A percentile compares a stretch with the other conserved stretches of the same genome.
phyloP scores from a whole-genome alignment of 352 stramenopile species.

The Plasmopara halstedii region DNA sequence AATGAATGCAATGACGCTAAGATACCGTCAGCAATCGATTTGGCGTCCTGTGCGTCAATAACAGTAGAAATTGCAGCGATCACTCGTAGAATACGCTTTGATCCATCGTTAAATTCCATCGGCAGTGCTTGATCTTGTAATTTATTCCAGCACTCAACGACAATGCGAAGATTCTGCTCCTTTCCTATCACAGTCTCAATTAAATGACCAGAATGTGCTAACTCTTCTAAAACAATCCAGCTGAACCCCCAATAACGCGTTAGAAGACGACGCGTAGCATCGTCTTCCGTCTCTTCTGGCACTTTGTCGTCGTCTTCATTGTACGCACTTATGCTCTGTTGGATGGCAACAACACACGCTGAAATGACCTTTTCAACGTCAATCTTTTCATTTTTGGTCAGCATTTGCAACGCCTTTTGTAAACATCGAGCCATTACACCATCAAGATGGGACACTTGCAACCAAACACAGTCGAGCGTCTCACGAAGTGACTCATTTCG shows the following conservation, averaged over 20 bases:
- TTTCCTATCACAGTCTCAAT: slow-evolving; percentile 47
- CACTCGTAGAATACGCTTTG: slow-evolving; percentile 77
- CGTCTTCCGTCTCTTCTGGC: slow-evolving; percentile 26
- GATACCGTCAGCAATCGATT: slow-evolving; percentile 66
- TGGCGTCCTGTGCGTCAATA: slow-evolving; percentile 66
- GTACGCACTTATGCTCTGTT: slow-evolving; percentile 37
- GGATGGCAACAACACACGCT: slow-evolving; percentile 57
- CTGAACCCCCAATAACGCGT: slow-evolving; percentile 72
- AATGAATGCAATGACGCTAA: slow-evolving; percentile 68
- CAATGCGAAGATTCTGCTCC: slow-evolving; percentile 50
- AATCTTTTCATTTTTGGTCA: slow-evolving; percentile 61
- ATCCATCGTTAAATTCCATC: slow-evolving; percentile 59
- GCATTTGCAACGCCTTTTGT: slow-evolving; percentile 61
- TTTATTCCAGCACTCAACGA: slow-evolving; percentile 80
- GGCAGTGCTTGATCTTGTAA: slow-evolving; percentile 61
- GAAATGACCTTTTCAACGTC: slow-evolving; percentile 45
- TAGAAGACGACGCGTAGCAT: slow-evolving; percentile 20
- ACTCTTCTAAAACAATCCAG: slow-evolving; percentile 76
- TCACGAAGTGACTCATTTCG: slow-evolving; percentile 24
- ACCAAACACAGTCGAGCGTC: slow-evolving; percentile 42
- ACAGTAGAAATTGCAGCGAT: slow-evolving; percentile 65
- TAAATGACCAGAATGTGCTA: slow-evolving; percentile 52
- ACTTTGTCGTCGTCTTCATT: slow-evolving; percentile 23
- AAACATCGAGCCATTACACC: slow-evolving; percentile 68
- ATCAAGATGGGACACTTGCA: slow-evolving; percentile 61